Conservation (phyloP, 179 eudicot genomes). For the Heliamphora pulchella region DNA sequence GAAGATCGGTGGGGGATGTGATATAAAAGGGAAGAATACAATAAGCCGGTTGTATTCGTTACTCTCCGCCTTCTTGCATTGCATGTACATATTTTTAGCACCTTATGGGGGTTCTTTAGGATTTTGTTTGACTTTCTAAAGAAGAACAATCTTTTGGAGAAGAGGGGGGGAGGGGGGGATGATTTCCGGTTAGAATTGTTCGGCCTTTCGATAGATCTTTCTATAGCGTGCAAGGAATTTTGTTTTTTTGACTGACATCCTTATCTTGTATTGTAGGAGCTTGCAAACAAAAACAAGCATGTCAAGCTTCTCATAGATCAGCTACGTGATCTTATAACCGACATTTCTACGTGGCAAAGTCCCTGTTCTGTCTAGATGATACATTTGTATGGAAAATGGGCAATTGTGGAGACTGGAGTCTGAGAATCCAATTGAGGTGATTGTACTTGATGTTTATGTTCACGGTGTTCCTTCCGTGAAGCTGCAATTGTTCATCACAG, state of each 20-base stretch:
- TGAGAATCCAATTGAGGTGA: not conserved
- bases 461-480: not conserved
- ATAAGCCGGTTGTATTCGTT: too few species aligned
- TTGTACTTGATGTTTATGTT: not conserved
- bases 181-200: too few species aligned
- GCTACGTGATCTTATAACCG: conserved; percentile 61
- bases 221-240: not conserved
- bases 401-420: not conserved
- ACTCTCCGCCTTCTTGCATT: not conserved
- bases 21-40: too few species aligned
- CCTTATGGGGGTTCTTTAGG: not conserved
- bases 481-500: not conserved
- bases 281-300: conserved; percentile 61
- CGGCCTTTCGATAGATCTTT: not conserved
- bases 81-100: not conserved
- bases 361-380: conserved; percentile 44
- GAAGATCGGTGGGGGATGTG: too few species aligned
- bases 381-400: not conserved
- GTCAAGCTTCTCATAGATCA: conserved; percentile 69
- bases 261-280: conserved; percentile 40
- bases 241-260: not conserved
- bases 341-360: conserved; percentile 86
- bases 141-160: not conserved
- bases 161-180: too few species aligned
- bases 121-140: not conserved